Percentiles rank a stretch among this genome's conserved stretches.
These are phyloP conservation scores for Dentipellis fragilis DNA, from an alignment of 768 basidiomycete genomes.

Conservation along the genomic window DNA sequence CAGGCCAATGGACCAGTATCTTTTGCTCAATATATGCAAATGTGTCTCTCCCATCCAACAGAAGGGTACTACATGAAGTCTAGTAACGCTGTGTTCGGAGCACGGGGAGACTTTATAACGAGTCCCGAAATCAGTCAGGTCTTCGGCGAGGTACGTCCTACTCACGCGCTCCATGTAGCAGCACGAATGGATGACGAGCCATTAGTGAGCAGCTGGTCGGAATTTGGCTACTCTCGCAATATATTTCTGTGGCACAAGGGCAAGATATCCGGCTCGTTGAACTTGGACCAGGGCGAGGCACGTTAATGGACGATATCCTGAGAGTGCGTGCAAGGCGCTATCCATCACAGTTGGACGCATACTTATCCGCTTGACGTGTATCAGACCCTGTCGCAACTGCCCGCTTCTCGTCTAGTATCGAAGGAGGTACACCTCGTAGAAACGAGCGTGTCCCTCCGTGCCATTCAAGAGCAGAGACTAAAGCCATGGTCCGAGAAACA, in stretches of 20 bases:
- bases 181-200: constrained; percentile 28
- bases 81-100: constrained; percentile 68
- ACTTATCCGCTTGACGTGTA: background rate
- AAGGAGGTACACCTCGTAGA: constrained; percentile 70
- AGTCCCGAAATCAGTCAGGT: constrained; percentile 94
- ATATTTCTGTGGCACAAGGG: constrained; percentile 42
- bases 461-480: constrained; percentile 50
- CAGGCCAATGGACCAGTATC: constrained; percentile 87
- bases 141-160: constrained; percentile 79
- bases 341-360: background rate
- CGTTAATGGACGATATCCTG: constrained; percentile 82
- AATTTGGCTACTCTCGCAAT: constrained; percentile 78
- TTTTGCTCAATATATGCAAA: constrained; percentile 83
- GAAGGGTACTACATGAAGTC: constrained; percentile 88
- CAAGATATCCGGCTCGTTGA: constrained; percentile 66
- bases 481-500: constrained; percentile 16
- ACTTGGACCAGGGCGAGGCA: constrained; percentile 90
- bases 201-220: constrained; percentile 58
- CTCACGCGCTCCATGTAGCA: background rate
- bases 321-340: constrained; percentile 42
- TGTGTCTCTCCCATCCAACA: constrained; percentile 82
- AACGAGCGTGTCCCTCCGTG: constrained; percentile 59
- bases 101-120: constrained; percentile 88
- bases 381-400: constrained; percentile 45
- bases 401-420: constrained; percentile 23